phyloP scores from a whole-genome alignment of 768 basidiomycete species.

The Russula virescens region DNA sequence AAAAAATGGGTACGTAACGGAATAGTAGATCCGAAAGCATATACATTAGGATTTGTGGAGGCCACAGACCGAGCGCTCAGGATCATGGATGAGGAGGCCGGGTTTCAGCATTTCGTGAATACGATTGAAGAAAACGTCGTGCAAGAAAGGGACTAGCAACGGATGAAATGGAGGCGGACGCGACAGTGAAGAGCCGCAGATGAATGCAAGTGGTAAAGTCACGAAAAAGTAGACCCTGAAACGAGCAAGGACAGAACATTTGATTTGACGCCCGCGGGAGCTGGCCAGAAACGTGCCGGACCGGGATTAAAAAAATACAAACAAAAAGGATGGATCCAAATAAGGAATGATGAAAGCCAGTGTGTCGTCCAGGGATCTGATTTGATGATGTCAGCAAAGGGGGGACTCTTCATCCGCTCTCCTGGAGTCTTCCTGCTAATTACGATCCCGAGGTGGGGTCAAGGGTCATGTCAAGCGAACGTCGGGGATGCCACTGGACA shows the following conservation, averaged over 20 bases:
- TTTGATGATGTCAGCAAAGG: slow-evolving; percentile 6
- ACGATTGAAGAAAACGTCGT: background rate
- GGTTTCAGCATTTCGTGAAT: too few relatives aligned
- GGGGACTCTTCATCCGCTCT: background rate
- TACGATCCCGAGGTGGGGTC: background rate
- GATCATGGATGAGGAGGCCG: background rate
- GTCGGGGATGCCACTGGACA: background rate
- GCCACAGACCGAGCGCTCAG: slow-evolving; percentile 4
- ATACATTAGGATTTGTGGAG: slow-evolving; percentile 15
- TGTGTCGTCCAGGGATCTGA: slow-evolving; percentile 15
- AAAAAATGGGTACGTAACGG: slow-evolving; percentile 11
- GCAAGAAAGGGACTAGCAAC: background rate
- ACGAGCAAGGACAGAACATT: background rate
- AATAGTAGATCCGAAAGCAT: background rate
- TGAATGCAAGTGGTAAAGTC: background rate
- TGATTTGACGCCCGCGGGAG: background rate
- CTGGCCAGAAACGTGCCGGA: slow-evolving; percentile 10
- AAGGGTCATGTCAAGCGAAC: background rate
- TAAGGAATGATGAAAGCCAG: slow-evolving; percentile 23
- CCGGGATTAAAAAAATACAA: slow-evolving; percentile 1
- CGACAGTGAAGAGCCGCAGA: background rate
- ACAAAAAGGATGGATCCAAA: slow-evolving; percentile 12
- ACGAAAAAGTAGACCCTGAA: background rate
- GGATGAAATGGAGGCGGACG: background rate
- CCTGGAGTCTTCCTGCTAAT: slow-evolving; percentile 17